phyloP scores from a whole-genome alignment of 1,284 basidiomycete species.

The Marasmius oreades region DNA sequence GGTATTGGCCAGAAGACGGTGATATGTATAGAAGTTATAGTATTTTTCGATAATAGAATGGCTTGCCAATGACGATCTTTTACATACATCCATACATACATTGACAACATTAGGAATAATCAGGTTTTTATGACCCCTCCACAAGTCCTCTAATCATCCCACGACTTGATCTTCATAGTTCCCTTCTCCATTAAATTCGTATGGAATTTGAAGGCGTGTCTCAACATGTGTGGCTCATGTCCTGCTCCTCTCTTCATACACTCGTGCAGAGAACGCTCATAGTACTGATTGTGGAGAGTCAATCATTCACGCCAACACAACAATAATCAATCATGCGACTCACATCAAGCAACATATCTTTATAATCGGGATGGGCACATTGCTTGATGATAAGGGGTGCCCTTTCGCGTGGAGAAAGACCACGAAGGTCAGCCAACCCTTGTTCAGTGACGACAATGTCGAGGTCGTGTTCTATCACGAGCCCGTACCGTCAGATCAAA shows the following conservation, averaged over 20 bases:
- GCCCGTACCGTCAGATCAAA: neutral
- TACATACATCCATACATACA: too few relatives aligned
- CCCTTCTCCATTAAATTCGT: slow-evolving; percentile 36
- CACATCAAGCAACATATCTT: slow-evolving; percentile 39
- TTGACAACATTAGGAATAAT: too few relatives aligned
- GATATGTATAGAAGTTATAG: neutral
- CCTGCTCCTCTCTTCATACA: slow-evolving; percentile 42
- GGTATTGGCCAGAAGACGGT: slow-evolving; percentile 52
- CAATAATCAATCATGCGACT: slow-evolving; percentile 7
- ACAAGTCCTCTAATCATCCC: slow-evolving; percentile 28
- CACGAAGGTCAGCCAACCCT: slow-evolving; percentile 48
- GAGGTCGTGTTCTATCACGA: slow-evolving; percentile 42
- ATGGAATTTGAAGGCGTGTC: slow-evolving; percentile 44
- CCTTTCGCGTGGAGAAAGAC: slow-evolving; percentile 44
- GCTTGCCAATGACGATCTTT: too few relatives aligned
- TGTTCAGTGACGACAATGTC: slow-evolving; percentile 47
- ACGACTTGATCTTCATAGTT: slow-evolving; percentile 37
- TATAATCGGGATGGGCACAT: slow-evolving; percentile 49
- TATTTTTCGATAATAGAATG: too few relatives aligned
- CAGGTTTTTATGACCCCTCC: too few relatives aligned
- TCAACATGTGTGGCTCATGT: slow-evolving; percentile 50
- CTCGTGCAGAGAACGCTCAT: slow-evolving; percentile 43
- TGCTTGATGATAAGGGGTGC: slow-evolving; percentile 48
- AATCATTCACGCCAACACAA: slow-evolving; percentile 1
- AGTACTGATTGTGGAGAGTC: slow-evolving; percentile 31